Percentiles rank a stretch among this genome's conserved stretches.
phyloP scores from a whole-genome alignment of 176 grass and related monocot species.

The Oryza meyeriana region DNA sequence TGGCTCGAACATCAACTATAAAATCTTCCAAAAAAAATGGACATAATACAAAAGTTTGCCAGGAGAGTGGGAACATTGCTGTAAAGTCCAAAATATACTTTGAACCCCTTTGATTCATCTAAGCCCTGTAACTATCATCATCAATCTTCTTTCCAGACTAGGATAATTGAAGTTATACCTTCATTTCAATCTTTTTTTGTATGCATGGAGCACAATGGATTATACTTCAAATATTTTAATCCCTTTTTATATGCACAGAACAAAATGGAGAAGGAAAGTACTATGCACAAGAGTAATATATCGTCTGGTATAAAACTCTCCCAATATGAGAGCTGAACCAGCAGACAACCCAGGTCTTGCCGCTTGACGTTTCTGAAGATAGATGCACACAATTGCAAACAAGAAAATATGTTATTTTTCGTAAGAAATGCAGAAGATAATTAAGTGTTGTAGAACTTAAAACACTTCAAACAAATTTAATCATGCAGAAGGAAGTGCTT shows the following conservation, averaged over 20 bases:
- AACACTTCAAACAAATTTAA: slow-evolving; percentile 10
- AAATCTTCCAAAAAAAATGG: too few species aligned
- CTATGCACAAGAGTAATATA: not conserved
- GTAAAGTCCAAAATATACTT: slow-evolving; percentile 17
- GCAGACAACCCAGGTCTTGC: not conserved
- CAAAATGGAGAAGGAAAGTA: slow-evolving; percentile 9
- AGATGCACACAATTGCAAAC: not conserved
- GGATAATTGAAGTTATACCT: not conserved
- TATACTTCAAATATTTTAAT: slow-evolving; percentile 31
- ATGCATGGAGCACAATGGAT: too few species aligned
- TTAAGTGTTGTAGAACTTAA: slow-evolving; percentile 1
- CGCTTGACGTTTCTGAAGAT: not conserved
- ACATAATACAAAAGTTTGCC: not conserved
- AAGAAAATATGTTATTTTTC: not conserved
- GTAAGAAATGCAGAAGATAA: slow-evolving; percentile 4
- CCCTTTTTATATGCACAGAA: slow-evolving; percentile 29
- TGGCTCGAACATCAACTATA: too few species aligned
- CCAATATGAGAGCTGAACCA: slow-evolving; percentile 9
- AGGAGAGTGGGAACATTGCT: not conserved
- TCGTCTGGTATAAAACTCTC: not conserved
- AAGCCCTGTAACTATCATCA: slow-evolving; percentile 2
- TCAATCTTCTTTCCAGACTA: slow-evolving; percentile 1
- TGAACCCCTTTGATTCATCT: not conserved
- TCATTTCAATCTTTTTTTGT: too few species aligned
- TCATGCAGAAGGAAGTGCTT: not conserved